phyloP scores from a whole-genome alignment of 2,329 filamentous ascomycete genomes.

The Apiospora sp. region DNA sequence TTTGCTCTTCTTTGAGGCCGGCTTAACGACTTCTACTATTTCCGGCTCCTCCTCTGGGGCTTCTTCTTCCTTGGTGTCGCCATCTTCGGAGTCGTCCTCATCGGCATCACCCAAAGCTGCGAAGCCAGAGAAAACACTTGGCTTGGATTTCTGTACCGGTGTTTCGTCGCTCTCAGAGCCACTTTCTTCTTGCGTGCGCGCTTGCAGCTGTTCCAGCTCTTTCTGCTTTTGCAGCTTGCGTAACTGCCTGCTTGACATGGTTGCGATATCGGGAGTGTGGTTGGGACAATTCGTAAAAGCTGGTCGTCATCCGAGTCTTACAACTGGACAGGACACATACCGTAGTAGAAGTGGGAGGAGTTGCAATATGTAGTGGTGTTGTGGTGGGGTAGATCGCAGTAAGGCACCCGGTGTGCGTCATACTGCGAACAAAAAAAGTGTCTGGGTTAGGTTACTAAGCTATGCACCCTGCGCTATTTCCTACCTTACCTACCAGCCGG shows the following conservation, averaged over 20 bases:
- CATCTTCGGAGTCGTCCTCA: slow-evolving; percentile 50
- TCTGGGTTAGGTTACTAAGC: background rate
- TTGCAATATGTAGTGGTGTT: background rate
- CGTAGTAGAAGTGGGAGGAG: background rate
- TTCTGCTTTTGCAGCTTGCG: slow-evolving; percentile 56
- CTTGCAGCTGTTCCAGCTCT: slow-evolving; percentile 49
- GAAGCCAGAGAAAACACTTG: slow-evolving; percentile 57
- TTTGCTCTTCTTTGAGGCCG: slow-evolving; percentile 45
- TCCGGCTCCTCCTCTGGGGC: slow-evolving; percentile 34
- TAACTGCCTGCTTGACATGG: slow-evolving; percentile 44
- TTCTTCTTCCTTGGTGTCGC: slow-evolving; percentile 46
- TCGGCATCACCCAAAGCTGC: slow-evolving; percentile 58
- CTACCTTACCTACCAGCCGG: no score
- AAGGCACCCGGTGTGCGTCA: slow-evolving; percentile 16
- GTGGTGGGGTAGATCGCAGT: slow-evolving; percentile 9
- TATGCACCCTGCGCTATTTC: background rate
- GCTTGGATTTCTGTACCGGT: slow-evolving; percentile 48
- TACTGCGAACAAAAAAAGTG: slow-evolving; percentile 7
- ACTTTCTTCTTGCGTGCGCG: slow-evolving; percentile 47
- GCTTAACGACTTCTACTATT: slow-evolving; percentile 30
- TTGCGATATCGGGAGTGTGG: background rate
- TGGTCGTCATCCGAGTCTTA: background rate
- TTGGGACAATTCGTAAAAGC: background rate
- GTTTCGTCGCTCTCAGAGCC: slow-evolving; percentile 43
- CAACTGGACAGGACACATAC: background rate